phyloP scores from a whole-genome alignment of 352 stramenopile species.

The Phytophthora nicotianae region DNA sequence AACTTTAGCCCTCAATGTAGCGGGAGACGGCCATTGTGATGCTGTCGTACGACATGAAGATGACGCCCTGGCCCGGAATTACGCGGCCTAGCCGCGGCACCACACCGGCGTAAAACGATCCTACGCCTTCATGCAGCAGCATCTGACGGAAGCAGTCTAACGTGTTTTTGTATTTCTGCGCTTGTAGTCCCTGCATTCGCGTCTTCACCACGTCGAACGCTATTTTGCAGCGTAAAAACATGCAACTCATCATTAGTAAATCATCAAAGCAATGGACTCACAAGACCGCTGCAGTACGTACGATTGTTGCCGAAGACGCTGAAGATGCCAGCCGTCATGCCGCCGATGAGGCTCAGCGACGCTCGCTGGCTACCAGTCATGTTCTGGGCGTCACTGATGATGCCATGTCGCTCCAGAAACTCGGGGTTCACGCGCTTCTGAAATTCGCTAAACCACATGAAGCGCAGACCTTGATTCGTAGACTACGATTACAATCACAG shows the following conservation, averaged over 20 bases:
- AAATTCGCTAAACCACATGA: slow-evolving; percentile 98
- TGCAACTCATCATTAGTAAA: slow-evolving; percentile 26
- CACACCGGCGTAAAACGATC: slow-evolving; percentile 93
- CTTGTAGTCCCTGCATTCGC: slow-evolving; percentile 81
- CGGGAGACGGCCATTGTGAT: slow-evolving; percentile 64
- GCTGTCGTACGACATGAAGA: slow-evolving; percentile 95
- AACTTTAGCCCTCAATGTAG: slow-evolving; percentile 53
- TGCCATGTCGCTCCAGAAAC: slow-evolving; percentile 49
- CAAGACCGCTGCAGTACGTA: slow-evolving; percentile 56
- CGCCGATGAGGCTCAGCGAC: slow-evolving; percentile 92
- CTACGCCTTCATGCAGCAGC: slow-evolving; percentile 82
- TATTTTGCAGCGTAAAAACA: slow-evolving; percentile 16
- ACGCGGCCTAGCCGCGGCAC: slow-evolving; percentile 93
- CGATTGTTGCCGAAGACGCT: slow-evolving; percentile 97
- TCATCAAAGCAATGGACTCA: slow-evolving; percentile 6
- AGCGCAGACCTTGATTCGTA: slow-evolving; percentile 95
- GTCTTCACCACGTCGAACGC: slow-evolving; percentile 89
- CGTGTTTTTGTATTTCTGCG: slow-evolving; percentile 78
- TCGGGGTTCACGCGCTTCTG: slow-evolving; percentile 74
- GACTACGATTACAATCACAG: slow-evolving; percentile 45
- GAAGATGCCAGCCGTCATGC: slow-evolving; percentile 96
- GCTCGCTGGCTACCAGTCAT: slow-evolving; percentile 74
- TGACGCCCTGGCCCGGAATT: slow-evolving; percentile 97
- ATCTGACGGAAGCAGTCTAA: slow-evolving; percentile 94
- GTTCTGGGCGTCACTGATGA: slow-evolving; percentile 79